Evolutionary conservation across 345 rosid species (phyloP), one percentile per base, ranked within the genome.

Genomic region (Murraya paniculata): DNA sequence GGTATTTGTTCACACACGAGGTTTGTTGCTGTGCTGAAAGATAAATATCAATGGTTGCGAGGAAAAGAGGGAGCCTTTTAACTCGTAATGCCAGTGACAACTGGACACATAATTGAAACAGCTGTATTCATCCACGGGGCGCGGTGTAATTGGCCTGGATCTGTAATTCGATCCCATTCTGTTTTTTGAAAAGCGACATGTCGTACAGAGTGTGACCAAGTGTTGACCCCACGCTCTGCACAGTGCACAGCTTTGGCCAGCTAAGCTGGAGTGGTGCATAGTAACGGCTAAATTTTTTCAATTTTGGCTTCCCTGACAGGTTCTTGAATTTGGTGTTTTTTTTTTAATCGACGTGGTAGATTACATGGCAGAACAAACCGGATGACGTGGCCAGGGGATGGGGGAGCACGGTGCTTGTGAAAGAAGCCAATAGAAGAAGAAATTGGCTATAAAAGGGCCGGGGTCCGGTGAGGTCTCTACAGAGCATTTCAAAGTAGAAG

Each of bases 201-300:
- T 75, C 84, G 35, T 75, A 58, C 68, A 57, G 19, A 81, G 72
- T 57, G 73, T 28, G 28, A 76, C 45, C 45, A 9, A 9, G 13
- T 9, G 45, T 39, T 39, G 45, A 39, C 73, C 74, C 66, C 81
- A 58, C 39, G 0, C 65, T 22, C 22, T 6, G 25, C 59, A 81
- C 81, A 68, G 79, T 60, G 48, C 64, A 74, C 90, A 75, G 85
- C 83, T 80, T 80, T 45, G 74, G 55, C 82, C 87, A 83, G 84
- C 87, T 79, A 72, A 73, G 69, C 24, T 13, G 9, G 3, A 45
- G 22, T 62, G 38, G 56, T 64, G 39, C 81, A 86, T 79, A 58
- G 85, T 48, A 87, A 85, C 85, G 89, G 89, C 86, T 89, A 84
- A 68, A 79, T 82, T 80, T 71, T 85, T 70, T 19, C 57, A 55